Evolutionary conservation across 1,139 yeast genomes (phyloP), one percentile per base, ranked within the genome.

Genomic region (Magnusiomyces clavatus): DNA sequence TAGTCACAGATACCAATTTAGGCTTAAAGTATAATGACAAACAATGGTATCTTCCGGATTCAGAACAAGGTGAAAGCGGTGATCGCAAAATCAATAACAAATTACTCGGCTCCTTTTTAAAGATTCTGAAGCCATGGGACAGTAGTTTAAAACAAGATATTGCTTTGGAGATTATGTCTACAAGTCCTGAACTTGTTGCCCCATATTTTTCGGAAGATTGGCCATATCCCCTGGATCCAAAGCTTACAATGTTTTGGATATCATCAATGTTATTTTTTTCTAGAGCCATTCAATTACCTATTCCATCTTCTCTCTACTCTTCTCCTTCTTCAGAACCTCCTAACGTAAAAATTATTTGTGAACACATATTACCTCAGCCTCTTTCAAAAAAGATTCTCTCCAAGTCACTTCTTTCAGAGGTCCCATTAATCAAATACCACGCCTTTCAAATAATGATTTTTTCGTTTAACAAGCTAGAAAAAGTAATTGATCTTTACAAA

Each of bases 81-180:
- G 49, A 52, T 11, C 38, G 46, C 10, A 53, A 55, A 14, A 49
- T 62, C 17, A 57, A 61, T 60, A 90, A 90, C 65, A 83, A 83
- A 61, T 71, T 84, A 39, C 67, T 89, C 3, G 81, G 81, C 60
- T 76, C 82, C 1, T 68, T 88, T 8, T 64, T 88, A 24, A 80
- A 81, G 10, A 71, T 76, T 29, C 72, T 90, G 58, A 87, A 86
- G 61, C 95, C 97, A 0, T 84, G 92, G 87, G 90, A 86, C 57
- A 83, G 85, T 56, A 75, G 75, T 16, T 59, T 69, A 37, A 95
- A 88, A 60, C 71, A 83, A 53, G 76, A 77, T 39, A 72, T 85
- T 31, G 77, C 77, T 1, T 62, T 80, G 10, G 65, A 69, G n/a
- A 75, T 85, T 16, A 69, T 90, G 45, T 56, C 67, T 1, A 62